These are phyloP conservation scores for Ogataea salicorniae DNA, from an alignment of 805 yeast species.

Conservation along the genomic window DNA sequence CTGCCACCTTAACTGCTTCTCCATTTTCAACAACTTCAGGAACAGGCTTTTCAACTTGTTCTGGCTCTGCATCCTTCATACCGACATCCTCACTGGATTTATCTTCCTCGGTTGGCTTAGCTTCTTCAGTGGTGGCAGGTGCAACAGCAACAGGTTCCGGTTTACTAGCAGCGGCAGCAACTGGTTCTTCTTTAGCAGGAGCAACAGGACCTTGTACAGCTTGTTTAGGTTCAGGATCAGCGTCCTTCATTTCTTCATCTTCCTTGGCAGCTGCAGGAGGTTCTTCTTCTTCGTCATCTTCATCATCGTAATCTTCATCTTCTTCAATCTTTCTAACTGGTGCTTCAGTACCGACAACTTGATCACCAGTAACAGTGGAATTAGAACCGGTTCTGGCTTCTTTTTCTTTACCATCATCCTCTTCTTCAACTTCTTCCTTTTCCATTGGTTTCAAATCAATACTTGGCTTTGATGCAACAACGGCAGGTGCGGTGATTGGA, in stretches of 20 bases:
- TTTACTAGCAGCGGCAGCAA: neutral
- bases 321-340: slow-evolving; percentile 33
- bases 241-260: neutral
- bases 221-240: neutral
- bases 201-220: neutral
- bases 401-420: slow-evolving; percentile 14
- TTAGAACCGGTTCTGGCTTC: neutral
- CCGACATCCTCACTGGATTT: neutral
- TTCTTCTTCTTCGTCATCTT: slow-evolving; percentile 12
- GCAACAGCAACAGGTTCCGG: neutral
- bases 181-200: neutral
- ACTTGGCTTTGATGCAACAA: slow-evolving; percentile 10
- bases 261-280: neutral
- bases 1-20: neutral
- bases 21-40: neutral
- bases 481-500: neutral
- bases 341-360: slow-evolving; percentile 12
- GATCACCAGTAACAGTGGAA: neutral
- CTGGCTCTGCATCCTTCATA: neutral
- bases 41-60: neutral
- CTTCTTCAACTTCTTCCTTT: slow-evolving; percentile 26
- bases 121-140: neutral
- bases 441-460: slow-evolving; percentile 30
- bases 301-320: slow-evolving; percentile 35
- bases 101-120: neutral